Base-by-base conservation (phyloP, 1,139 yeast species). In the Lodderomyces elongisporus region DNA sequence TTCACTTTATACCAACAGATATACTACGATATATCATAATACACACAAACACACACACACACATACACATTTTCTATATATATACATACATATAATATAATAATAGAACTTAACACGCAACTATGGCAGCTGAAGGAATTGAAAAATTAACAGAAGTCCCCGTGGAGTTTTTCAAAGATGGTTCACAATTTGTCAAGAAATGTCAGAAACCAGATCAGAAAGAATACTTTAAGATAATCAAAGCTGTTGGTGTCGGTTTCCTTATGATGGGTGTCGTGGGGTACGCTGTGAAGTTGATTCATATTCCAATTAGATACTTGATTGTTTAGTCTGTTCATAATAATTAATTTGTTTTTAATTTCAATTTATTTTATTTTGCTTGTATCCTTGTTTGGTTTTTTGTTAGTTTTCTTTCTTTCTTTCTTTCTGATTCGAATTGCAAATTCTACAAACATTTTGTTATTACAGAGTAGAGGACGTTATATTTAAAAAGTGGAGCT, bases 231-330 rank as follows among this genome's bases (percentile, higher is more conserved):
- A 83, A 84, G 63, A 85, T 89, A 56, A 76, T 91, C 48, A 82
- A 91, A 66, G 96, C 97, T 37, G 97, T 91, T 38, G 97, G 97
- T 52, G 74, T 88, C 47, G 98, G 98, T 50, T 91, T 89, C 65
- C 68, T 89, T 49, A 89, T 89, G 77, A 93, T 91, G 91, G 98
- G 98, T 53, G 84, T 87, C 52, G 94, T 91, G 52, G 98, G 98
- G 40, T 91, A 88, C 66, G 85, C 81, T 52, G 94, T 91, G 64
- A 91, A 91, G 69, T 76, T 89, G 57, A 75, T 89, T 53, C 98
- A 89, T 66, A 89, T 89, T 53, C 98, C 98, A 56, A 88, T 89
- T 68, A 84, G 97, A 70, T 93, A 88, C 67, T 79, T 89, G 68
- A 88, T 89, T 66, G 97, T 89, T 48, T 89, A n/a, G n/a, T n/a